Evolutionary conservation across 495 filamentous ascomycete genomes (phyloP), one percentile per base, ranked within the genome.

Genomic region (Cenococcum geophilum): DNA sequence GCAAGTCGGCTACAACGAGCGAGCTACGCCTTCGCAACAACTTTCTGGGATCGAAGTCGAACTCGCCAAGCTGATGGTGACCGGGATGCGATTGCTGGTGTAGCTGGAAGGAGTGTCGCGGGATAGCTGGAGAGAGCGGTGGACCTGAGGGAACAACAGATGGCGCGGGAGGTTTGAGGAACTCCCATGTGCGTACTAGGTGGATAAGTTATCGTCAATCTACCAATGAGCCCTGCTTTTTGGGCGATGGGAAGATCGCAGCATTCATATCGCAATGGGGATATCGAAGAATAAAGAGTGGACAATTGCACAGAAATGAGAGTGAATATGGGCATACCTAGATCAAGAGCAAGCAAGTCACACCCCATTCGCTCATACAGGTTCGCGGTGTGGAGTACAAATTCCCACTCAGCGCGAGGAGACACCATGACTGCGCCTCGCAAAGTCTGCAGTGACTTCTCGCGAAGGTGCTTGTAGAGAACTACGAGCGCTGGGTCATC

Each of bases 291-390:
- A 25, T 22, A 59, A 55, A 43, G 36, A 27, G 27, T 42, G 35
- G 25, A 43, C 14, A 35, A 23, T 9, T 16, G 35, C 48, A 25
- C 25, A 20, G 36, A 35, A 22, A 40, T 23, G 3, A 23, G 11
- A 12, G 12, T 8, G 14, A 18, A 1, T 16, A 16, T 14, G 18
- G 1, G 50, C 63, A 36, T 60, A 63, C 60, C 83, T 12, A 92
- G 72, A 65, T 95, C 90, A 11, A 98, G 76, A 11, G 95, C 93
- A 1, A 97, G 82, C n/a, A 96, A 68, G 70, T 96, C 92, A 67
- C 93, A 95, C 12, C 93, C 93, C 95, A 97, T 97, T 0, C 95
- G 84, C 70, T 89, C 86, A 67, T 97, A 96, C 4, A 96, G 77
- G 34, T 88, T 78, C 10, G 92, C 92, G 53, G 88, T 96, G 66